phyloP scores from a whole-genome alignment of 331 rosid genomes.

The Acacia concinna region DNA sequence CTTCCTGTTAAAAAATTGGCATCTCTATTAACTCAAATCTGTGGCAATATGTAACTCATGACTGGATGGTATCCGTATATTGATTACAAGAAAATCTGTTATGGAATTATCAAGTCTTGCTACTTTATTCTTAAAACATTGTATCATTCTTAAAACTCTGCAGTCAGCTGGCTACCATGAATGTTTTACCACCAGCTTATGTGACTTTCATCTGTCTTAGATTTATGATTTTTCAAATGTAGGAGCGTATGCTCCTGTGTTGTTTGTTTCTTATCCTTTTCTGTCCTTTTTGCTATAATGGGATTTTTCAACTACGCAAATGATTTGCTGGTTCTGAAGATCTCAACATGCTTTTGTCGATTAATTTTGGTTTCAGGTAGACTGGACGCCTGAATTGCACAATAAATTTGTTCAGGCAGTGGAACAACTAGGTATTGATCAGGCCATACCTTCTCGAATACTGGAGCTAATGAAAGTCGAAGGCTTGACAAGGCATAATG shows the following conservation, averaged over 20 bases:
- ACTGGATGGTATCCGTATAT: no score
- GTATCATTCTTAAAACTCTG: not conserved
- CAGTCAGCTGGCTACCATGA: not conserved
- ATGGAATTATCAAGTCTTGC: no score
- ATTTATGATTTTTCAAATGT: not conserved
- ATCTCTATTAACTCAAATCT: no score
- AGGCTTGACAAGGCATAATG: constrained; percentile 94
- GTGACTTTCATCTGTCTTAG: not conserved
- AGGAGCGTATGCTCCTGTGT: not conserved
- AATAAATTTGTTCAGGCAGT: constrained; percentile 88
- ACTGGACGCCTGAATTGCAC: constrained; percentile 91
- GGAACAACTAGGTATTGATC: constrained; percentile 92
- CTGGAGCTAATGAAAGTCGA: constrained; percentile 91
- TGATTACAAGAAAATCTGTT: no score
- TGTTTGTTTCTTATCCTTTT: not conserved
- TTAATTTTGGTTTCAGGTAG: constrained; percentile 64
- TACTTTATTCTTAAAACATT: not conserved
- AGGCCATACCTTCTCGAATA: constrained; percentile 98
- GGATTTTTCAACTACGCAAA: not conserved
- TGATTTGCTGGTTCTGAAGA: constrained; percentile 11
- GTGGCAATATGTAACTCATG: no score
- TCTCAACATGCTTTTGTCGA: constrained; percentile 7
- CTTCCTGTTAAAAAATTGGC: no score
- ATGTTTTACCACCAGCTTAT: constrained; percentile 2
- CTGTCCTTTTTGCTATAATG: not conserved